These are phyloP conservation scores for Umbilicaria muhlenbergii DNA, from an alignment of 495 filamentous ascomycete genomes.

Conservation along the genomic window DNA sequence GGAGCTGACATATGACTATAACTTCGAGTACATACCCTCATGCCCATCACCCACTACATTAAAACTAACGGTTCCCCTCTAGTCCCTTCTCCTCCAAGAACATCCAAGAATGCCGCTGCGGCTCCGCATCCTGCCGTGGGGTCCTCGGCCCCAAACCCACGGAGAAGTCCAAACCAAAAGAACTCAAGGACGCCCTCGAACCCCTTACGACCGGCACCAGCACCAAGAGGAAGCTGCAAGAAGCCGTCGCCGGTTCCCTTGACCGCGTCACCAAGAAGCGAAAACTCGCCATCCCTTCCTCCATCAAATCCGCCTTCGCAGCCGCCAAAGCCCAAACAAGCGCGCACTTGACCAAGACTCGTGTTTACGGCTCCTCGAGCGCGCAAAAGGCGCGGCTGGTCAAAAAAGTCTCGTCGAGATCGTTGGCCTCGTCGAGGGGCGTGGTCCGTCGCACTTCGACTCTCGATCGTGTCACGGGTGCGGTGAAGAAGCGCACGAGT, in stretches of 20 bases:
- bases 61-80: not conserved
- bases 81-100: conserved; percentile 65
- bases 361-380: not conserved
- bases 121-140: conserved; percentile 58
- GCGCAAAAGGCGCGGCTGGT: conserved; percentile 1
- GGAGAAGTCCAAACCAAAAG: conserved; percentile 26
- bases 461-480: not conserved
- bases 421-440: not conserved
- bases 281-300: conserved; percentile 15
- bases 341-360: not conserved
- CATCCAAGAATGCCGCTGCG: conserved; percentile 71
- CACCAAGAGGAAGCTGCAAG: conserved; percentile 27
- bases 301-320: conserved; percentile 6
- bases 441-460: not conserved
- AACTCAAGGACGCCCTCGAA: conserved; percentile 28
- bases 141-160: conserved; percentile 61
- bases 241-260: conserved; percentile 19
- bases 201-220: conserved; percentile 17
- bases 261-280: conserved; percentile 23
- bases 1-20: conserved; percentile 98
- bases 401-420: conserved; percentile 5
- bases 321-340: conserved; percentile 5
- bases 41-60: not conserved
- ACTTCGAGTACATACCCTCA: conserved; percentile 55
- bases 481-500: conserved; percentile 16